phyloP scores from a whole-genome alignment of 2,329 filamentous ascomycete genomes.

The Alternaria longipes region DNA sequence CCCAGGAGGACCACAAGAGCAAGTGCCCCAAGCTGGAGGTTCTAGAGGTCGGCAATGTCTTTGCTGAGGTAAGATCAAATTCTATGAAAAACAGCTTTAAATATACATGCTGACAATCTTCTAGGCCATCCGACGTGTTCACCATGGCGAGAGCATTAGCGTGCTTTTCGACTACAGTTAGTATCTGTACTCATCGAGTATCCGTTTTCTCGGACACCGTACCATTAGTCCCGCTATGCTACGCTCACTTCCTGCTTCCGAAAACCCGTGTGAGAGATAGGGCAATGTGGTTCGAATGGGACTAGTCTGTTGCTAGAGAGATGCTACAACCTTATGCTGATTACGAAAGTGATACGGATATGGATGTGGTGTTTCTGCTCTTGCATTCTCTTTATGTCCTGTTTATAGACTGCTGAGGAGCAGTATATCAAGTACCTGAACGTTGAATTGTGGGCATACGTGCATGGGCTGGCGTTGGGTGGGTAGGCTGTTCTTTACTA shows the following conservation, averaged over 20 bases:
- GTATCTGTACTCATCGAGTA: slow-evolving; percentile 27
- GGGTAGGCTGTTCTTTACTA: not conserved
- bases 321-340: not conserved
- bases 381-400: slow-evolving; percentile 1
- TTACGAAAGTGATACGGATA: not conserved
- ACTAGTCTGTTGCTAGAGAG: not conserved
- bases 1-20: slow-evolving; percentile 81
- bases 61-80: slow-evolving; percentile 74
- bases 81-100: slow-evolving; percentile 18
- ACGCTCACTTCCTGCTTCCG: not conserved
- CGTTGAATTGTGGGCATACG: slow-evolving; percentile 16
- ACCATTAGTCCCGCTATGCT: not conserved
- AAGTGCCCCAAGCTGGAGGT: slow-evolving; percentile 90
- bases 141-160: slow-evolving; percentile 97
- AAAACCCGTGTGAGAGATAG: not conserved
- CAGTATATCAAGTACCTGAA: slow-evolving; percentile 30
- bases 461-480: slow-evolving; percentile 23
- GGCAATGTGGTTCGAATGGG: not conserved
- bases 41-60: slow-evolving; percentile 85
- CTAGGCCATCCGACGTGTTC: slow-evolving; percentile 87
- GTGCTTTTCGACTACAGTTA: slow-evolving; percentile 89
- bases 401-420: slow-evolving; percentile 29
- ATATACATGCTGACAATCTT: slow-evolving; percentile 15
- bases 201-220: not conserved
- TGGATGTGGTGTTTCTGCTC: not conserved